Percentiles rank a stretch among this genome's conserved stretches.
Evolutionary conservation across 345 rosid species (phyloP).

Genomic region (Aegle marmelos): DNA sequence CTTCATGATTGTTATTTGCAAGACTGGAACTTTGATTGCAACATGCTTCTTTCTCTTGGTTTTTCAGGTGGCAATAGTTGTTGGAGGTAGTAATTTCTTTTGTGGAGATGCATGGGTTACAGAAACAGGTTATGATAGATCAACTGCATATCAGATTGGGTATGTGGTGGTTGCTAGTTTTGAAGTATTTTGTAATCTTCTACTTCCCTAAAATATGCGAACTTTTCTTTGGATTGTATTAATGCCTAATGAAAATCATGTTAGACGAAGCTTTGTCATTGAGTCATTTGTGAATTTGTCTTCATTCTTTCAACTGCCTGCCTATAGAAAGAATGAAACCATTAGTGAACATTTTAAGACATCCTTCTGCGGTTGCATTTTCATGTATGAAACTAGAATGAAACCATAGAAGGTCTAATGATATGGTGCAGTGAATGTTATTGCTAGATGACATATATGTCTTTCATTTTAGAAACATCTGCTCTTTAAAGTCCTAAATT

Average conservation of each 20-base stretch:
- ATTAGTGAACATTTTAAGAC: neutral
- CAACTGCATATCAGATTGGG: conserved; percentile 47
- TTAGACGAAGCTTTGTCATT: neutral
- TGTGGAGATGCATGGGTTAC: conserved; percentile 52
- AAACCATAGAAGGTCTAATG: neutral
- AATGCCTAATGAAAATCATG: neutral
- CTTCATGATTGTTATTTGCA: neutral
- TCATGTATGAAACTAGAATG: neutral
- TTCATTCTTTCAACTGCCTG: neutral
- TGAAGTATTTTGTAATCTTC: neutral
- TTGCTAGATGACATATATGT: neutral
- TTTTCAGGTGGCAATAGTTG: conserved; percentile 44
- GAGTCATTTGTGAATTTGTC: neutral
- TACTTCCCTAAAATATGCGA: neutral
- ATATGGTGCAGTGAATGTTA: neutral
- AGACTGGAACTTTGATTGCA: neutral
- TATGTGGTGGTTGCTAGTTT: conserved; percentile 18
- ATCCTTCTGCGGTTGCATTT: neutral
- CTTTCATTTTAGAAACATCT: neutral
- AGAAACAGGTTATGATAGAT: conserved; percentile 42
- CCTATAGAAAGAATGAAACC: neutral
- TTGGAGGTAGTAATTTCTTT: conserved; percentile 50
- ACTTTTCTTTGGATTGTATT: neutral
- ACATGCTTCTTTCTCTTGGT: neutral
- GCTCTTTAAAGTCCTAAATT: neutral